Base-by-base conservation (phyloP, 208 protist genomes). In the Crithidia thermophila region DNA sequence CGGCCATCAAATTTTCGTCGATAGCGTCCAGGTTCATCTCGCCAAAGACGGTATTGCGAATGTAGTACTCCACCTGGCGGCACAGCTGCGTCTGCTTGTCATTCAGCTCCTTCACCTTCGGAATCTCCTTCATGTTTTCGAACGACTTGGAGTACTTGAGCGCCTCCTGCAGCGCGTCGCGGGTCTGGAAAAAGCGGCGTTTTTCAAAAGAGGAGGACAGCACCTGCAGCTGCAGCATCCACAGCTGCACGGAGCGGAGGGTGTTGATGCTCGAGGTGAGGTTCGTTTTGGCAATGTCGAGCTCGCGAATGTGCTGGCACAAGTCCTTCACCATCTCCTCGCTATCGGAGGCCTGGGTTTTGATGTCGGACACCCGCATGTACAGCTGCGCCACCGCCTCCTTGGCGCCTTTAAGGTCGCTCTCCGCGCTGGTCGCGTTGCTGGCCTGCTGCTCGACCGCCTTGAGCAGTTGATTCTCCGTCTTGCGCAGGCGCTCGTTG, bases 201-300 rank as follows among this genome's bases (percentile, higher is more conserved):
- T 86, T 83, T 34, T 96, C 79, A 63, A 94, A 96, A 11, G 92
- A 80, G 0, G 77, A 82, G 10, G 85, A 83, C 13, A 98, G 82
- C 8, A 84, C 74, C 66, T 98, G 92, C 18, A 98, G 67, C 53
- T 93, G 85, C 37, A 94, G 71, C 77, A 96, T 95, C 79, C 94
- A 97, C 72, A 98, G 81, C 65, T 98, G 91, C 37, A 98, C 83
- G 20, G 87, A 94, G 28, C 93, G 90, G 37, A 98, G 79, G 16
- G 93, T 96, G 66, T 87, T 96, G 61, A 98, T 98, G 50, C 89
- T 93, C 10, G 79, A 33, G 2, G 91, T 97, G 8, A 98, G 81
- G 63, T 98, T 97, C 11, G 79, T 94, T 68, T 99, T 99, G 31
- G 94, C 97, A 52, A 88, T 95, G 72, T 99, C 97, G 18, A 99